phyloP scores from a whole-genome alignment of 1,284 basidiomycete genomes.

The Pyrrhoderma lamaoense region DNA sequence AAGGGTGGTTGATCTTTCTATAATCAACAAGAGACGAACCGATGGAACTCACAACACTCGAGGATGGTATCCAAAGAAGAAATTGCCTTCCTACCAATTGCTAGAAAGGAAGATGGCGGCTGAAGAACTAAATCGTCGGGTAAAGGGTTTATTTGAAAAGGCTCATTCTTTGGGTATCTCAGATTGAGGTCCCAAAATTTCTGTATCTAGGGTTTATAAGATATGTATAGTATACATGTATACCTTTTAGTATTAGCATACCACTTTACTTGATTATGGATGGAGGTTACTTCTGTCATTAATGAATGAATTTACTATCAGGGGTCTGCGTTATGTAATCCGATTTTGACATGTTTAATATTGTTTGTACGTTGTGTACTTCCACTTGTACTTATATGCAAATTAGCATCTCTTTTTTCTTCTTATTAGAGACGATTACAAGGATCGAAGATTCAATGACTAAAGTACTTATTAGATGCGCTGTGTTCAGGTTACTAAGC shows the following conservation, averaged over 20 bases:
- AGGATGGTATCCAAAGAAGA: conserved; percentile 68
- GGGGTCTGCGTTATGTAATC: too few species aligned
- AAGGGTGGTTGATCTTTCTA: conserved; percentile 75
- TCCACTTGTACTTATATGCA: too few species aligned
- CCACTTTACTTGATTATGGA: too few species aligned
- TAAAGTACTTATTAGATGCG: too few species aligned
- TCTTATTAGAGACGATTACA: too few species aligned
- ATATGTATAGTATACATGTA: not conserved
- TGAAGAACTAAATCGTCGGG: conserved; percentile 57
- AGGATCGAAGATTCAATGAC: too few species aligned
- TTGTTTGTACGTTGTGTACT: too few species aligned
- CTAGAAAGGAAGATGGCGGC: conserved; percentile 69
- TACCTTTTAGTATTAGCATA: not conserved
- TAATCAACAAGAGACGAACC: conserved; percentile 42
- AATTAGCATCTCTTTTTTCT: too few species aligned
- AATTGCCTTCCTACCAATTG: conserved; percentile 73
- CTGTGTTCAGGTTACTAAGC: too few species aligned
- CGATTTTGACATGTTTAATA: too few species aligned
- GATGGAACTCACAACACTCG: conserved; percentile 32
- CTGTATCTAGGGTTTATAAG: not conserved
- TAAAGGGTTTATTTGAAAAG: conserved; percentile 62
- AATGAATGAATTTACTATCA: too few species aligned
- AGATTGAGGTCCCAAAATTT: not conserved
- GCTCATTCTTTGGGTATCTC: conserved; percentile 31
- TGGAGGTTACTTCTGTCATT: too few species aligned